A percentile compares a stretch with the other conserved stretches of the same genome.
These are phyloP conservation scores for Oryza punctata DNA, from an alignment of 176 grass and related monocot species.

Conservation along the genomic window DNA sequence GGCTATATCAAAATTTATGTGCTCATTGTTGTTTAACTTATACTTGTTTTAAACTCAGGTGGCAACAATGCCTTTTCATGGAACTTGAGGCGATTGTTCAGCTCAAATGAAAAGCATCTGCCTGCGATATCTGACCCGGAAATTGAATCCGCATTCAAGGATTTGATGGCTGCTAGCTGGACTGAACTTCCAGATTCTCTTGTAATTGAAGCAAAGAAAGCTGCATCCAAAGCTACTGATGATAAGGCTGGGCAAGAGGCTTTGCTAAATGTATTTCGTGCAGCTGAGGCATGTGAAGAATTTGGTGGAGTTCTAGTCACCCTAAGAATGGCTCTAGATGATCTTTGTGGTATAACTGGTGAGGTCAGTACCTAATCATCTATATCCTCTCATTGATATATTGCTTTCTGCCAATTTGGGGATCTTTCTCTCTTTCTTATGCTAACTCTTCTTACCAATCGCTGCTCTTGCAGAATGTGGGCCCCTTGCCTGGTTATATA, in stretches of 20 bases:
- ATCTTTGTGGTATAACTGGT: slow-evolving; percentile 74
- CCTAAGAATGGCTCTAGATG: slow-evolving; percentile 95
- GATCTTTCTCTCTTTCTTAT: background rate
- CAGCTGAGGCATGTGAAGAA: slow-evolving; percentile 84
- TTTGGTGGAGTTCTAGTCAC: slow-evolving; percentile 73
- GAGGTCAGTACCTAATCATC: slow-evolving; percentile 56
- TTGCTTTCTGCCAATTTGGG: slow-evolving; percentile 4
- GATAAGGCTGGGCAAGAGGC: slow-evolving; percentile 67
- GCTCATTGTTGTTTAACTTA: slow-evolving; percentile 16
- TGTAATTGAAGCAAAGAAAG: slow-evolving; percentile 67
- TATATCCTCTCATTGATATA: slow-evolving; percentile 17
- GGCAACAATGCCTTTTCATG: slow-evolving; percentile 44
- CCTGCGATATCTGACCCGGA: slow-evolving; percentile 72
- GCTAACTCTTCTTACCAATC: slow-evolving; percentile 38
- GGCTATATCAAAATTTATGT: slow-evolving; percentile 13
- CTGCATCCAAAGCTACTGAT: slow-evolving; percentile 67
- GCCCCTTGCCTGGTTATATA: slow-evolving; percentile 74
- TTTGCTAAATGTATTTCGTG: slow-evolving; percentile 72
- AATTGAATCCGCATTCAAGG: slow-evolving; percentile 78
- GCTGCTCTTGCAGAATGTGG: slow-evolving; percentile 64
- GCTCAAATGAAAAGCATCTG: slow-evolving; percentile 62
- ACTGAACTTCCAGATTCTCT: slow-evolving; percentile 76
- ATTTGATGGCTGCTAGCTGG: slow-evolving; percentile 91
- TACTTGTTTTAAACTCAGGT: slow-evolving; percentile 45
- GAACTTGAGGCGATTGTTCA: slow-evolving; percentile 59